Conservation (phyloP, 805 yeast genomes). For the Cyberlindnera misumaiensis region DNA sequence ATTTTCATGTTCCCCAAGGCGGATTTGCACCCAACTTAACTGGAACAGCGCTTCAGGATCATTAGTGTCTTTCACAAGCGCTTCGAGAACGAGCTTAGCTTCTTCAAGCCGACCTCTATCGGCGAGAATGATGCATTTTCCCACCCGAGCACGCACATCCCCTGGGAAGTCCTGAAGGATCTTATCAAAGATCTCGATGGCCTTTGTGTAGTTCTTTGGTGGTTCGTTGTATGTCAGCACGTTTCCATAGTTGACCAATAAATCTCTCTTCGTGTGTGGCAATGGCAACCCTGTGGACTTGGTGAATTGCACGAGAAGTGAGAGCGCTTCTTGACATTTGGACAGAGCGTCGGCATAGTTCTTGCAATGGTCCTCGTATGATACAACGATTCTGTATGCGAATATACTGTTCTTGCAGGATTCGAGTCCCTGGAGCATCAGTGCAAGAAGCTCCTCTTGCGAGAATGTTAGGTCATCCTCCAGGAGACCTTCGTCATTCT, state of each 20-base stretch:
- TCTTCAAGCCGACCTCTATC: constrained; percentile 52
- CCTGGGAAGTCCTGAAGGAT: constrained; percentile 41
- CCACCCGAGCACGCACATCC: constrained; percentile 62
- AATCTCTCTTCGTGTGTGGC: constrained; percentile 45
- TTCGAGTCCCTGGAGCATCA: constrained; percentile 46
- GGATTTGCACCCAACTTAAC: constrained; percentile 71
- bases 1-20: constrained; percentile 37
- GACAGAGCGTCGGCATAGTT: constrained; percentile 61
- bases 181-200: constrained; percentile 61
- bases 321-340: constrained; percentile 54
- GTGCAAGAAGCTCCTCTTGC: constrained; percentile 44
- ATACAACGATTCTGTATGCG: constrained; percentile 59
- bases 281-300: constrained; percentile 42
- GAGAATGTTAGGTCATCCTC: constrained; percentile 22
- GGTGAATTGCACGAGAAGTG: constrained; percentile 41
- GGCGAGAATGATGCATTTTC: constrained; percentile 71
- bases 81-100: constrained; percentile 48
- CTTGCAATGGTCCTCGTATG: constrained; percentile 49
- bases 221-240: constrained; percentile 82
- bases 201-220: constrained; percentile 78
- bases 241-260: constrained; percentile 62
- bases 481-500: constrained; percentile 19
- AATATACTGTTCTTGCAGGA: constrained; percentile 43
- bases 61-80: constrained; percentile 46
- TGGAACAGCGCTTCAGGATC: constrained; percentile 60